Evolutionary conservation across 83 land plant genomes (phyloP), one percentile per base, ranked within the genome.

Genomic region (Picea abies): DNA sequence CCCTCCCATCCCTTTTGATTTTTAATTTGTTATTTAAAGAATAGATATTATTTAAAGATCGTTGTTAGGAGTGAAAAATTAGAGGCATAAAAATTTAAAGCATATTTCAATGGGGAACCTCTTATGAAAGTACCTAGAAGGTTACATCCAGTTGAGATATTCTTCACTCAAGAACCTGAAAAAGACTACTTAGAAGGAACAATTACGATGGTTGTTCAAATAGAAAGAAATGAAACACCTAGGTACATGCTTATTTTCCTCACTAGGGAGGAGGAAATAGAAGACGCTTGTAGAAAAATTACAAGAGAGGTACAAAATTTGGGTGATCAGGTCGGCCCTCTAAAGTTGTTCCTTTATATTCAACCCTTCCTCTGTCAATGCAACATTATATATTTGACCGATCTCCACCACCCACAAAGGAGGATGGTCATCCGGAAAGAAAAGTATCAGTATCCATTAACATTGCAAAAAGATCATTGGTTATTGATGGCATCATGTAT

Each of bases 41-140:
- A 96, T 71, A 87, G 98, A 25, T 85, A 90, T 22, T 98, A 97
- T 82, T 84, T 97, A 60, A 96, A 97, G 82, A 89, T 96, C 14
- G 96, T 97, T 70, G 97, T 97, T 11, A 94, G 93, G 97, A 96
- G 98, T 92, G 99, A 98, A 29, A 97, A 98, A 2, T 89, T 97
- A 71, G 99, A 97, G 84, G 98, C 99, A 72, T 97, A 97, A 85
- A 96, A 96, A 78, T 96, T 96, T 73, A 97, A 93, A 85, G 89
- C 91, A 60, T 94, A 94, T 83, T 96, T 96, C 79, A 87, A 82
- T 89, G 94, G 92, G 17, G 99, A 98, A 0, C 98, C 99, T 15
- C 89, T 97, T n/a, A 97, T 97, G 98, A 96, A 96, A 85, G 98
- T 97, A 15, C 98, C 98, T 68, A 96, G 99, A 56, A 89, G 99